Percentiles rank a stretch among this genome's conserved stretches.
phyloP scores from a whole-genome alignment of 169 alveolate species.

The Neospora caninum region DNA sequence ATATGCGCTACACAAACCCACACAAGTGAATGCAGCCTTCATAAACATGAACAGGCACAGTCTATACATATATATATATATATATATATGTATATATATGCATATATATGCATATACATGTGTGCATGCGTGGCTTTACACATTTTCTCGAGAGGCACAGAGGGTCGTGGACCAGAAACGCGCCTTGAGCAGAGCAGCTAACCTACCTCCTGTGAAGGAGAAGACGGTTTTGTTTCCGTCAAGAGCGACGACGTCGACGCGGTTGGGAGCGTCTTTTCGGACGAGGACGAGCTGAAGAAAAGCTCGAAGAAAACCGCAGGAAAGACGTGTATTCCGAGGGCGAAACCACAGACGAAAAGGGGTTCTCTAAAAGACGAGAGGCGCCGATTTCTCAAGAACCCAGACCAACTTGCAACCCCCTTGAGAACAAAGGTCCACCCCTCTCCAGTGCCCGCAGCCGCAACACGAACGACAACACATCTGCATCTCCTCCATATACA shows the following conservation, averaged over 20 bases:
- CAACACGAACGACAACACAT: too few relatives aligned
- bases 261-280: not conserved
- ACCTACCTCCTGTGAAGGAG: not conserved
- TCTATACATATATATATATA: not conserved
- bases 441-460: too few relatives aligned
- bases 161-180: not conserved
- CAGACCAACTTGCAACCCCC: too few relatives aligned
- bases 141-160: too few relatives aligned
- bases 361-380: too few relatives aligned
- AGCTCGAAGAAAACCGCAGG: not conserved
- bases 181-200: too few relatives aligned
- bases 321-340: not conserved
- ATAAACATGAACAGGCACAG: too few relatives aligned
- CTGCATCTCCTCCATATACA: too few relatives aligned
- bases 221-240: not conserved
- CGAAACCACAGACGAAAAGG: not conserved
- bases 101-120: not conserved
- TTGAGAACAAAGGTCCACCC: too few relatives aligned
- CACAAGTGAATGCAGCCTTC: too few relatives aligned
- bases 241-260: not conserved
- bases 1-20: too few relatives aligned
- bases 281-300: not conserved
- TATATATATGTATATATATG: not conserved
- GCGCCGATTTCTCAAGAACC: too few relatives aligned
- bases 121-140: not conserved